Conservation (phyloP, 495 filamentous ascomycete genomes). For the Elasticomyces elasticus region DNA sequence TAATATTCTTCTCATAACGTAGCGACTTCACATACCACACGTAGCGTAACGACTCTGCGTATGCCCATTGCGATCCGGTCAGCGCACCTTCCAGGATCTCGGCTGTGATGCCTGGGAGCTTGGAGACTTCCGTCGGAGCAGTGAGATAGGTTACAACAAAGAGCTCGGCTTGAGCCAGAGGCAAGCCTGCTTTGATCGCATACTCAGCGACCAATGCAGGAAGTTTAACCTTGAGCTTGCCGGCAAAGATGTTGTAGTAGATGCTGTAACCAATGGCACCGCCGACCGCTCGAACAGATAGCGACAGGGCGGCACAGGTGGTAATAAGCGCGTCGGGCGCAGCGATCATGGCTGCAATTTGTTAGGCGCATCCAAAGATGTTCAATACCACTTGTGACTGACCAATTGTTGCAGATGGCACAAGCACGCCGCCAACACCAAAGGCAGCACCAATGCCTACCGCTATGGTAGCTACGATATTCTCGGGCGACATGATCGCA, state of each 20-base stretch:
- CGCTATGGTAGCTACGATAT: slow-evolving; percentile 23
- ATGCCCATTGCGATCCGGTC: slow-evolving; percentile 26
- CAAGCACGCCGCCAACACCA: slow-evolving; percentile 28
- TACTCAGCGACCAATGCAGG: slow-evolving; percentile 20
- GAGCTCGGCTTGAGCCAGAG: slow-evolving; percentile 9
- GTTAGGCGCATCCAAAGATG: neutral
- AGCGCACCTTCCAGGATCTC: slow-evolving; percentile 16
- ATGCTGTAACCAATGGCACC: slow-evolving; percentile 61
- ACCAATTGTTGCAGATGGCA: slow-evolving; percentile 25
- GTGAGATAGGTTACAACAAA: slow-evolving; percentile 26
- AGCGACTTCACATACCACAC: slow-evolving; percentile 20
- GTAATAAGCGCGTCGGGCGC: slow-evolving; percentile 28
- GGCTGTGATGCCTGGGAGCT: slow-evolving; percentile 21
- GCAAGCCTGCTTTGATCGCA: slow-evolving; percentile 24
- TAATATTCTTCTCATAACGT: neutral
- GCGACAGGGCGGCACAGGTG: slow-evolving; percentile 38
- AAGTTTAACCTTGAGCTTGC: slow-evolving; percentile 41
- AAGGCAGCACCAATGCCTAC: slow-evolving; percentile 20
- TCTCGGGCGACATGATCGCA: slow-evolving; percentile 19
- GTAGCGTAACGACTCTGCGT: slow-evolving; percentile 22
- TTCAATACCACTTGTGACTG: neutral
- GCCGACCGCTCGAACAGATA: slow-evolving; percentile 61
- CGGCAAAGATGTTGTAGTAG: slow-evolving; percentile 68
- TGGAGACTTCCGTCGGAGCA: slow-evolving; percentile 7
- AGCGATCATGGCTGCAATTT: slow-evolving; percentile 24